A percentile compares a stretch with the other conserved stretches of the same genome.
phyloP scores from a whole-genome alignment of 129 eudicot species.

The Helianthus tuberosus region DNA sequence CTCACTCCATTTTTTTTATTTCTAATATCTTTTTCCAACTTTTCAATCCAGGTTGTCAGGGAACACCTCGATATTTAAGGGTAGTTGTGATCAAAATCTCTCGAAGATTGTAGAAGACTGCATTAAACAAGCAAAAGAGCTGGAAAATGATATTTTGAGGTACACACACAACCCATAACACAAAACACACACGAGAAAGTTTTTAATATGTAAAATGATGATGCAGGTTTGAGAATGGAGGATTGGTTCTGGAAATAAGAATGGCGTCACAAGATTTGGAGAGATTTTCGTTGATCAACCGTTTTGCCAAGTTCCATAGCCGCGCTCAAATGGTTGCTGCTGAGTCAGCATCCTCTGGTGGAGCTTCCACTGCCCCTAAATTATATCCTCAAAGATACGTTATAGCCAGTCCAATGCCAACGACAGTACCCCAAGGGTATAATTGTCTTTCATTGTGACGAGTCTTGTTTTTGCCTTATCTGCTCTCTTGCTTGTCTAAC shows the following conservation, averaged over 20 bases:
- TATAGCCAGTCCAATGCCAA: constrained; percentile 60
- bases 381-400: constrained; percentile 66
- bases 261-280: constrained; percentile 69
- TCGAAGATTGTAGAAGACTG: constrained; percentile 46
- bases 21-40: constrained; percentile 9
- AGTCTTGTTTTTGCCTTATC: no score
- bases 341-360: constrained; percentile 49
- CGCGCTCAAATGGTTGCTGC: constrained; percentile 38
- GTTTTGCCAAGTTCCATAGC: constrained; percentile 74
- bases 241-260: constrained; percentile 57
- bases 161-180: constrained; percentile 25
- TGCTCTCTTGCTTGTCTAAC: background rate
- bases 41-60: constrained; percentile 46
- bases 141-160: constrained; percentile 60
- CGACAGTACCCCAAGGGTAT: constrained; percentile 39
- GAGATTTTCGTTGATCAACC: constrained; percentile 66
- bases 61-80: constrained; percentile 38
- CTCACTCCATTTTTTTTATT: background rate
- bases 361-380: constrained; percentile 30
- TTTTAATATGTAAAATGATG: constrained; percentile 14
- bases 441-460: background rate
- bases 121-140: constrained; percentile 40
- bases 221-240: constrained; percentile 61
- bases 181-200: background rate
- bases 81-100: constrained; percentile 36